phyloP scores from a whole-genome alignment of 345 rosid species.

The Triadica sebifera region DNA sequence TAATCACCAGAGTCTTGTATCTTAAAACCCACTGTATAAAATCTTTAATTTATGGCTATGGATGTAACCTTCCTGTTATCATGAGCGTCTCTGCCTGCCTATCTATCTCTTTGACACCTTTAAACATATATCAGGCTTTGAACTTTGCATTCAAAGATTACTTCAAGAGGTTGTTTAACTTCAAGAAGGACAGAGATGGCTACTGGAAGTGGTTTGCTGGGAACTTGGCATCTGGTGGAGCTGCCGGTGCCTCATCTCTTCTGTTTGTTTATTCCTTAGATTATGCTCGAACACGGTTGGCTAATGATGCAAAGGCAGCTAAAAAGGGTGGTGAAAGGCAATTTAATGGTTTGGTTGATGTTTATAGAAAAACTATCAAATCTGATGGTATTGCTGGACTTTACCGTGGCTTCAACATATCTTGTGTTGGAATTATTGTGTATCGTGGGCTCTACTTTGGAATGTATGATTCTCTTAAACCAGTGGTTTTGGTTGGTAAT shows the following conservation, averaged over 20 bases:
- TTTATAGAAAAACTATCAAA: constrained; percentile 25
- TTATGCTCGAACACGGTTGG: constrained; percentile 35
- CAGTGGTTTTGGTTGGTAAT: constrained; percentile 24
- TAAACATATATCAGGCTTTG: constrained; percentile 13
- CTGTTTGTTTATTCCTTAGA: constrained; percentile 33
- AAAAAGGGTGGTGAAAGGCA: constrained; percentile 32
- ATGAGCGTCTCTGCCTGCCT: not conserved
- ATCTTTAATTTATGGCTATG: not conserved
- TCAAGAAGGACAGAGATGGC: constrained; percentile 33
- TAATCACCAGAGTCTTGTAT: not conserved
- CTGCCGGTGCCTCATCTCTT: constrained; percentile 36
- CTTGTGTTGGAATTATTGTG: constrained; percentile 34
- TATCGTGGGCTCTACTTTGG: constrained; percentile 36
- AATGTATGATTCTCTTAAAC: constrained; percentile 34
- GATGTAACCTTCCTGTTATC: not conserved
- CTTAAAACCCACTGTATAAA: not conserved
- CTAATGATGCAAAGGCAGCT: constrained; percentile 34
- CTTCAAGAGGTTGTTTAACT: constrained; percentile 35
- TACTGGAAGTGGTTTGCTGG: constrained; percentile 37
- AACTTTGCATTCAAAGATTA: constrained; percentile 39
- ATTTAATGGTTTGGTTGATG: constrained; percentile 33
- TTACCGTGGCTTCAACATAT: constrained; percentile 35
- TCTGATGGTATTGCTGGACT: constrained; percentile 36
- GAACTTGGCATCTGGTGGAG: constrained; percentile 34
- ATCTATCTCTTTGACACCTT: not conserved